phyloP scores from a whole-genome alignment of 768 basidiomycete genomes.

The Boletus pseudopeckii region DNA sequence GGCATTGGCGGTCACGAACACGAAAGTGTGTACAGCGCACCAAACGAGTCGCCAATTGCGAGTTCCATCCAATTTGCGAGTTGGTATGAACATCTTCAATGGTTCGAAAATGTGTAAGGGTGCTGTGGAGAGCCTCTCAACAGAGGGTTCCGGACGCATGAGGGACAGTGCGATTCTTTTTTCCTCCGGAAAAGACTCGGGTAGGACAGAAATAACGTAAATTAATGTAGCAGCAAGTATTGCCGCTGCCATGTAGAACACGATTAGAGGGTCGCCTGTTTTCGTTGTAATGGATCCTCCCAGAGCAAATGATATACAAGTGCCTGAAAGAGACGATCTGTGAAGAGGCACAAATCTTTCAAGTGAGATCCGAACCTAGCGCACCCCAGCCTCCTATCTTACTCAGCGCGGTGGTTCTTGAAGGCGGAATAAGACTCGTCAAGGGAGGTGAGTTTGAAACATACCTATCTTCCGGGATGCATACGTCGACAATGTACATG shows the following conservation, averaged over 20 bases:
- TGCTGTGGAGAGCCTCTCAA: background rate
- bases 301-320: slow-evolving; percentile 23
- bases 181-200: slow-evolving; percentile 30
- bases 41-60: slow-evolving; percentile 30
- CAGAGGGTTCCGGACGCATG: background rate
- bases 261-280: slow-evolving; percentile 19
- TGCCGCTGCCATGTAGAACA: slow-evolving; percentile 18
- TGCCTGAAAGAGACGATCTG: slow-evolving; percentile 14
- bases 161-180: slow-evolving; percentile 18
- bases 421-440: slow-evolving; percentile 2
- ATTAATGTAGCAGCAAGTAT: slow-evolving; percentile 18
- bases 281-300: slow-evolving; percentile 32
- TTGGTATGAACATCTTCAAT: slow-evolving; percentile 23
- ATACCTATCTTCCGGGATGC: slow-evolving; percentile 24
- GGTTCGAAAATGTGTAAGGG: slow-evolving; percentile 20
- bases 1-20: slow-evolving; percentile 14
- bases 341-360: background rate
- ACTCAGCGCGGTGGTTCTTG: slow-evolving; percentile 28
- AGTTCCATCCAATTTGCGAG: slow-evolving; percentile 11
- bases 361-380: slow-evolving; percentile 19
- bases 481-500: slow-evolving; percentile 29
- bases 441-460: background rate
- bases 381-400: slow-evolving; percentile 28
- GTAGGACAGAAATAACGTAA: slow-evolving; percentile 25
- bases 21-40: slow-evolving; percentile 27